Evolutionary conservation across 2,329 filamentous ascomycete genomes (phyloP).

Genomic region (Arthroderma sp.): DNA sequence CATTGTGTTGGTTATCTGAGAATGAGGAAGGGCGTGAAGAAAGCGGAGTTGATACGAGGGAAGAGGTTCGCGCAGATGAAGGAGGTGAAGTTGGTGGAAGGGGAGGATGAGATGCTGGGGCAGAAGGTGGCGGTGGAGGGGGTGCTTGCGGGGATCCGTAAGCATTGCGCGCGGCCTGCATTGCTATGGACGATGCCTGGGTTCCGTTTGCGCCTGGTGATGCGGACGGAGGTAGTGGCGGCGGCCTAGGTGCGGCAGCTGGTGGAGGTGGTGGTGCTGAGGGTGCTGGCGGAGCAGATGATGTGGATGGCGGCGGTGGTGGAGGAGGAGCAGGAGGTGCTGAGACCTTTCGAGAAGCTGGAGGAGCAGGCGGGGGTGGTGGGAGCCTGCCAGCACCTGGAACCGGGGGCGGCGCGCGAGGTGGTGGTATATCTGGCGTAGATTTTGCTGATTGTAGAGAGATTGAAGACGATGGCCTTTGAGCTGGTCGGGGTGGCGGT

Average conservation of each 20-base stretch:
- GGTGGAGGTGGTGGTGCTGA: conserved; percentile 28
- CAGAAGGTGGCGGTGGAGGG: conserved; percentile 30
- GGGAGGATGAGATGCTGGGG: conserved; percentile 24
- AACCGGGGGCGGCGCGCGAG: conserved; percentile 58
- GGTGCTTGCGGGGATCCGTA: conserved; percentile 39
- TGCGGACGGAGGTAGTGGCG: conserved; percentile 34
- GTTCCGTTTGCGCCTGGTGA: conserved; percentile 29
- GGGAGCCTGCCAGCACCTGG: conserved; percentile 36
- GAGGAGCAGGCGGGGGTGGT: conserved; percentile 39
- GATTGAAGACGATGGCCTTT: conserved; percentile 49
- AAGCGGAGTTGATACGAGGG: conserved; percentile 23
- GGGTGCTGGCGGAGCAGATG: conserved; percentile 30
- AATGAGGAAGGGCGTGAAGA: conserved; percentile 33
- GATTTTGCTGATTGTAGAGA: conserved; percentile 46
- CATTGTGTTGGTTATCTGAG: conserved; percentile 19
- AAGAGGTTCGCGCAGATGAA: conserved; percentile 34
- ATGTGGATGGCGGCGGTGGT: conserved; percentile 31
- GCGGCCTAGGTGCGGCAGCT: conserved; percentile 16
- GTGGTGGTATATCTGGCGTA: conserved; percentile 31
- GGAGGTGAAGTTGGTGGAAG: conserved; percentile 37
- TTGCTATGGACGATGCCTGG: conserved; percentile 40
- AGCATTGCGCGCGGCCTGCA: conserved; percentile 48
- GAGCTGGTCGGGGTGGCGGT: conserved; percentile 37
- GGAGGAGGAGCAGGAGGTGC: conserved; percentile 37
- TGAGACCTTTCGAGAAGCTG: conserved; percentile 45